phyloP scores from a whole-genome alignment of 805 yeast species.

The Saccharomycopsis amapae region DNA sequence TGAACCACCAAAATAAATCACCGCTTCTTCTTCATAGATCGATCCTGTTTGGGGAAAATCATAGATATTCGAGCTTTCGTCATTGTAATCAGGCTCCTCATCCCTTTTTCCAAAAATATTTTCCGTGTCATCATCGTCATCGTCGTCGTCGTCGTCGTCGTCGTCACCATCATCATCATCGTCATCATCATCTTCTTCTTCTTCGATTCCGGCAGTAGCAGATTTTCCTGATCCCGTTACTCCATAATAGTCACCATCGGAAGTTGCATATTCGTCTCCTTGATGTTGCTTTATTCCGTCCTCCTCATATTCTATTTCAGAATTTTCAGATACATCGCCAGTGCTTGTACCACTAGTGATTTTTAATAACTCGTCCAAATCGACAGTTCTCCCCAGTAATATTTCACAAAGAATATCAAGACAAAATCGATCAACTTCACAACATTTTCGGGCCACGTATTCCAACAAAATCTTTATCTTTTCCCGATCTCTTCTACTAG shows the following conservation, averaged over 20 bases:
- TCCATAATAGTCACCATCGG: constrained; percentile 29
- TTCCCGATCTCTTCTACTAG: constrained; percentile 40
- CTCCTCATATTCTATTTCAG: too few relatives aligned
- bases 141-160: constrained; percentile 22
- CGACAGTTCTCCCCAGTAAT: constrained; percentile 74
- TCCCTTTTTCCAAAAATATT: neutral
- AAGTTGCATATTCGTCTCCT: constrained; percentile 20
- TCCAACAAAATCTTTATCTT: constrained; percentile 46
- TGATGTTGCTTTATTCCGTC: too few relatives aligned
- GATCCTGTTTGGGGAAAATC: neutral
- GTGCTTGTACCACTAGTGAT: neutral
- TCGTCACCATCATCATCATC: constrained; percentile 16
- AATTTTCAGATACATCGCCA: neutral
- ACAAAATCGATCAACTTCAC: constrained; percentile 56
- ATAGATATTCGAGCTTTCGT: neutral
- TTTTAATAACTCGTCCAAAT: constrained; percentile 27
- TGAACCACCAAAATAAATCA: too few relatives aligned
- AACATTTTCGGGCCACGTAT: constrained; percentile 49
- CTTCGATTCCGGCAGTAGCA: neutral
- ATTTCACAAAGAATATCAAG: constrained; percentile 48
- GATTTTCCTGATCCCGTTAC: constrained; percentile 13
- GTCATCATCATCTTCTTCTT: constrained; percentile 8
- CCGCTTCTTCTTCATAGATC: neutral
- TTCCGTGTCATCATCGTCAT: neutral
- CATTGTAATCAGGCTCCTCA: neutral